Percentiles rank a stretch among this genome's conserved stretches.
These are phyloP conservation scores for Fennellomyces sp. DNA, from an alignment of 371 early-diverging fungal genomes.

Conservation along the genomic window DNA sequence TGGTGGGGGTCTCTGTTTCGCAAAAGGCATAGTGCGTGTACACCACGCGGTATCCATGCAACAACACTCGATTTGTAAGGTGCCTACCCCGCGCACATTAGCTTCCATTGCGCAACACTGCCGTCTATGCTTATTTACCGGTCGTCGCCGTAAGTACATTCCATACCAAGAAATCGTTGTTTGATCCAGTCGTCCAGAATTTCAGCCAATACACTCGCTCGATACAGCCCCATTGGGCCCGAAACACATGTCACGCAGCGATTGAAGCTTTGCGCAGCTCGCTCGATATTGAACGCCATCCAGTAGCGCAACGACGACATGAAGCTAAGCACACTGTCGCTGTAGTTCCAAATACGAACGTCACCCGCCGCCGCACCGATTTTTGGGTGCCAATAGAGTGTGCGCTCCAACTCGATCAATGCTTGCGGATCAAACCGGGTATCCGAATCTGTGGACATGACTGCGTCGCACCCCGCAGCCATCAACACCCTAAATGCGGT, in stretches of 20 bases:
- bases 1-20: slow-evolving; percentile 65
- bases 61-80: slow-evolving; percentile 62
- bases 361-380: slow-evolving; percentile 70
- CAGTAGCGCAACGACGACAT: slow-evolving; percentile 70
- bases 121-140: slow-evolving; percentile 26
- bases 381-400: slow-evolving; percentile 50
- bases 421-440: slow-evolving; percentile 62
- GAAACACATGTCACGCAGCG: slow-evolving; percentile 69
- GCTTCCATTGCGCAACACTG: too few relatives aligned
- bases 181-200: slow-evolving; percentile 64
- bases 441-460: slow-evolving; percentile 71
- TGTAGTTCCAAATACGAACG: slow-evolving; percentile 65
- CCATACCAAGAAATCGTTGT: slow-evolving; percentile 60
- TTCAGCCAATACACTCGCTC: slow-evolving; percentile 48
- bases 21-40: slow-evolving; percentile 67
- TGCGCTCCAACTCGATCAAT: slow-evolving; percentile 51
- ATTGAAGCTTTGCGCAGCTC: slow-evolving; percentile 67
- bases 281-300: slow-evolving; percentile 75
- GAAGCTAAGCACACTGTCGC: slow-evolving; percentile 50
- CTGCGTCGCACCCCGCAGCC: slow-evolving; percentile 57
- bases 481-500: slow-evolving; percentile 61
- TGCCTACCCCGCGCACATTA: too few relatives aligned
- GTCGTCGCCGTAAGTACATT: slow-evolving; percentile 74
- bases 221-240: slow-evolving; percentile 71
- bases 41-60: slow-evolving; percentile 56